Evolutionary conservation across 73 alveolate species (phyloP).

Genomic region (Breviolum minutum): DNA sequence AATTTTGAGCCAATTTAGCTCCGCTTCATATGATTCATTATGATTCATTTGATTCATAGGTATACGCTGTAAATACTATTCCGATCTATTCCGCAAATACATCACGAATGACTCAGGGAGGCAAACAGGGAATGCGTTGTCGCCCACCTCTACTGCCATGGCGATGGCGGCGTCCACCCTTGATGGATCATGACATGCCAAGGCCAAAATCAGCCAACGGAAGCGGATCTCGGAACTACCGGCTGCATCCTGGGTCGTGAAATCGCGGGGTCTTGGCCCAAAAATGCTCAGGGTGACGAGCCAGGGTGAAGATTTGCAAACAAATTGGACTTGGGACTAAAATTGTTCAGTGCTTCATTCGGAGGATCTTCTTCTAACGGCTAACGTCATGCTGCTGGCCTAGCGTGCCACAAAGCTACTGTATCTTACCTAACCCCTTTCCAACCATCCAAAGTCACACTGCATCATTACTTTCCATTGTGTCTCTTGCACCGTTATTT

Average conservation of each 20-base stretch:
- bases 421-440: too few relatives aligned
- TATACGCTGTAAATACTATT: too few relatives aligned
- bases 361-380: background rate
- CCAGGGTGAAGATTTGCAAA: too few relatives aligned
- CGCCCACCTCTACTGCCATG: slow-evolving; percentile 61
- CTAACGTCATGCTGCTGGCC: background rate
- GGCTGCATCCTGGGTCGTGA: slow-evolving; percentile 22
- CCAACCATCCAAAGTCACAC: background rate
- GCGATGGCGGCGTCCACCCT: slow-evolving; percentile 71
- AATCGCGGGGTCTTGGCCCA: background rate
- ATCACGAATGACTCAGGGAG: too few relatives aligned
- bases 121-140: background rate
- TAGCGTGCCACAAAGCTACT: too few relatives aligned
- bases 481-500: background rate
- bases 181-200: slow-evolving; percentile 61
- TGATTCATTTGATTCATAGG: too few relatives aligned
- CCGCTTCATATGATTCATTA: too few relatives aligned
- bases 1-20: too few relatives aligned
- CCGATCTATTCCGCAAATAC: too few relatives aligned
- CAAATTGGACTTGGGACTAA: background rate
- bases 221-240: slow-evolving; percentile 70
- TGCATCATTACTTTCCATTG: background rate
- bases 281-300: background rate
- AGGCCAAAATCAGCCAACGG: slow-evolving; percentile 73
- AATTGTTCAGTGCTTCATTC: background rate